These are phyloP conservation scores for Lasiosphaeriaceae sp. DNA, from an alignment of 495 filamentous ascomycete genomes.

Conservation along the genomic window DNA sequence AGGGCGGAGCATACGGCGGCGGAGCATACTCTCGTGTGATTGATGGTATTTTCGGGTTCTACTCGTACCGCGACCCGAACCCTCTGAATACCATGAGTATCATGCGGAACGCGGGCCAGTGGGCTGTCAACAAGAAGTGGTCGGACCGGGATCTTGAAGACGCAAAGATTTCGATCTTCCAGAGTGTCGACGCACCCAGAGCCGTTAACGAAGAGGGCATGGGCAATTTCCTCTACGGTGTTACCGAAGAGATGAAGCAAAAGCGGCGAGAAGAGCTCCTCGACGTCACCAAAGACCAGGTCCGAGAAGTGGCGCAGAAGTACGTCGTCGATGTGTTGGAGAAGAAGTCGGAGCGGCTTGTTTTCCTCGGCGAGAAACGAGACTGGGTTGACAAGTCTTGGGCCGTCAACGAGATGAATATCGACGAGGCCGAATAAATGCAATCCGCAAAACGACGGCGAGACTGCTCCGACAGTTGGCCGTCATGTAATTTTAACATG, in stretches of 20 bases:
- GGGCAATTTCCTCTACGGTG: constrained; percentile 74
- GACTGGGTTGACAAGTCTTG: constrained; percentile 62
- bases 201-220: constrained; percentile 87
- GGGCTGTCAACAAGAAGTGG: constrained; percentile 82
- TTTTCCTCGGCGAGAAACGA: constrained; percentile 81
- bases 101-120: constrained; percentile 77
- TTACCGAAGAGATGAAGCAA: constrained; percentile 88
- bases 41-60: constrained; percentile 86
- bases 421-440: constrained; percentile 34
- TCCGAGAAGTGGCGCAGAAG: constrained; percentile 74
- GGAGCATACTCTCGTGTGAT: constrained; percentile 77
- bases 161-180: constrained; percentile 92
- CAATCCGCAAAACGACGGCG: neutral
- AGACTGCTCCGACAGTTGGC: neutral
- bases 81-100: constrained; percentile 82
- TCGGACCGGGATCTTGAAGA: constrained; percentile 85
- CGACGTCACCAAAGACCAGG: constrained; percentile 77
- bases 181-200: constrained; percentile 87
- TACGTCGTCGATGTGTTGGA: constrained; percentile 71
- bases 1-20: constrained; percentile 94
- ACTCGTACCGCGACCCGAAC: constrained; percentile 96
- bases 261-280: constrained; percentile 78
- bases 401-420: constrained; percentile 50
- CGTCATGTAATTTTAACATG: constrained; percentile 16
- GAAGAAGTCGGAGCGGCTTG: constrained; percentile 49